Base-by-base conservation (phyloP, 148 eudicot species). In the Pouteria glomerata region DNA sequence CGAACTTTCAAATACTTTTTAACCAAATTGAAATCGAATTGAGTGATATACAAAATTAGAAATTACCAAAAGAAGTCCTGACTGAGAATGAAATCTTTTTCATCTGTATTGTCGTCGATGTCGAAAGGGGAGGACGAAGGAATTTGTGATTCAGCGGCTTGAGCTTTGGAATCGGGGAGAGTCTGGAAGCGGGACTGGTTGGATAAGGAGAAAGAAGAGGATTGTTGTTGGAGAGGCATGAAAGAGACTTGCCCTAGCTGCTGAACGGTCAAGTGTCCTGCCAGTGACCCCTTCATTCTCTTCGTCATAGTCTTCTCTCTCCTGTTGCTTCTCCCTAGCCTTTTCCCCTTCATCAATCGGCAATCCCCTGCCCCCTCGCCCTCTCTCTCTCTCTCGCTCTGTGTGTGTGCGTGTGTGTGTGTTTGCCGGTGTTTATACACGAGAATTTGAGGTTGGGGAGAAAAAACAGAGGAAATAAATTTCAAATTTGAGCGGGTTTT, bases 31-130 rank as follows among this genome's bases (percentile, higher is more conserved):
- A n/a, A n/a, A 57, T 6, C 10, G 21, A 47, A 66, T 45, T 27
- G 21, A 8, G 26, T 11, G 37, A 29, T 0, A 67, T 8, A 21
- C 57, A 41, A 15, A 64, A 31, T 0, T 16, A 27, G 47, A 66
- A 58, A 8, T 45, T 81, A 93, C 98, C 98, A 93, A 73, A 93
- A 93, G 79, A 93, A 93, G 77, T 93, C 98, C 78, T 93, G 96
- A 62, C 98, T 93, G 71, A 93, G 97, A 45, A 93, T 83, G 72
- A 73, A 87, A 77, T 85, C 87, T 58, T 48, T 84, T 1, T 91
- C 97, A 35, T 82, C 88, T 15, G 72, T 45, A 47, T 56, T 64
- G 14, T 56, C 62, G 56, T 57, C 80, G 55, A 56, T 67, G 68
- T 66, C 79, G 50, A 58, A 51, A 74, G 37, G 44, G 78, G 66